phyloP scores from a whole-genome alignment of 2,329 filamentous ascomycete genomes.

The Proliferodiscus dingleyae region DNA sequence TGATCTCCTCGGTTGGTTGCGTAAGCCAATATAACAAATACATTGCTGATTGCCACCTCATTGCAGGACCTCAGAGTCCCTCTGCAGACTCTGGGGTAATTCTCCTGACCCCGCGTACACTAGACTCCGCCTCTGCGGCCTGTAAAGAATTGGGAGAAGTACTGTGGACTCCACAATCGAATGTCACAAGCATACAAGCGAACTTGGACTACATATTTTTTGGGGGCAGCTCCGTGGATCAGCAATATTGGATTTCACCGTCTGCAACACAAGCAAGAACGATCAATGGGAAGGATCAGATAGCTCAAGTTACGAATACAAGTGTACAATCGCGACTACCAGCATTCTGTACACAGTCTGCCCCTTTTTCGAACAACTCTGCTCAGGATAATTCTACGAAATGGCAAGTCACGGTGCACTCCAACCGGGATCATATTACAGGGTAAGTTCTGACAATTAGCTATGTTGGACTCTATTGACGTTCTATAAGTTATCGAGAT shows the following conservation, averaged over 20 bases:
- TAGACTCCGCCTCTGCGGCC: constrained; percentile 13
- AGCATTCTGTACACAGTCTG: constrained; percentile 44
- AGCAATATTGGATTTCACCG: constrained; percentile 21
- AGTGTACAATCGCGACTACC: constrained; percentile 35
- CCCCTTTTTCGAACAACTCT: constrained; percentile 32
- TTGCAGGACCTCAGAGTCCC: constrained; percentile 16
- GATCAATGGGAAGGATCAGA: constrained; percentile 23
- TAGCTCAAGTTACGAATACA: constrained; percentile 22
- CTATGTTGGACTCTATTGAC: neutral
- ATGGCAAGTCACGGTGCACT: constrained; percentile 35
- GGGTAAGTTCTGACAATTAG: constrained; percentile 34
- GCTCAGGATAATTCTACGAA: constrained; percentile 34
- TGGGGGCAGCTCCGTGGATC: constrained; percentile 12
- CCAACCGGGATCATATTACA: constrained; percentile 39
- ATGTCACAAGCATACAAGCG: constrained; percentile 14
- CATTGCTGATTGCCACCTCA: neutral
- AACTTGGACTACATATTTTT: constrained; percentile 19
- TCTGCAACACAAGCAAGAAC: constrained; percentile 6
- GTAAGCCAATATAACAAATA: neutral
- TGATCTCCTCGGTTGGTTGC: constrained; percentile 16
- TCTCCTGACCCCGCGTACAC: constrained; percentile 13
- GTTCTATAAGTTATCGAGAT: constrained; percentile 35
- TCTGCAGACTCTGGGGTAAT: constrained; percentile 19
- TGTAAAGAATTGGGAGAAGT: constrained; percentile 18
- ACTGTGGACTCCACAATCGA: constrained; percentile 16